Evolutionary conservation across 441 rosid species (phyloP).

Genomic region (Eruca vesicaria): DNA sequence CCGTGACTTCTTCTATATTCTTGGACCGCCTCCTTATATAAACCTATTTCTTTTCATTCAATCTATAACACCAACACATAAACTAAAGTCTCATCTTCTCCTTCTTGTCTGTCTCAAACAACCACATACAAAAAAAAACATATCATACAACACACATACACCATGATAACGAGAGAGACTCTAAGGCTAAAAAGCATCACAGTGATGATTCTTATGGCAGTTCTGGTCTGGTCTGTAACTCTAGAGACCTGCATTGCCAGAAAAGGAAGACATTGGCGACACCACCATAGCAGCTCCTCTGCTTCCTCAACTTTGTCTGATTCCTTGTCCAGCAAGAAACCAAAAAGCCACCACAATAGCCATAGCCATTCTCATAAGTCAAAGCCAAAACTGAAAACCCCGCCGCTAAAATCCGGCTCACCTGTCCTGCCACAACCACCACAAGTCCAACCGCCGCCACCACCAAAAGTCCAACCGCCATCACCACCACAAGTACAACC

Average conservation of each 20-base stretch:
- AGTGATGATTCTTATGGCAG: conserved; percentile 49
- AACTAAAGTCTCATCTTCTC: conserved; percentile 15
- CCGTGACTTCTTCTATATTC: conserved; percentile 26
- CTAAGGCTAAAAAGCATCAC: conserved; percentile 46
- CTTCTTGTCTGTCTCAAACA: not conserved
- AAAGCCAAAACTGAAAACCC: conserved; percentile 43
- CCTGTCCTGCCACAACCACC: conserved; percentile 22
- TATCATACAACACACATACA: not conserved
- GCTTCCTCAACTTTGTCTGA: conserved; percentile 12
- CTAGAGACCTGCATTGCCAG: conserved; percentile 71
- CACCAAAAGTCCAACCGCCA: conserved; percentile 15
- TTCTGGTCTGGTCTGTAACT: conserved; percentile 59
- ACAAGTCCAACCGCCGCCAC: conserved; percentile 26
- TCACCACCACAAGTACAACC: conserved; percentile 7
- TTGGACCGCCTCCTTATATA: conserved; percentile 45
- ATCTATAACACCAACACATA: not conserved
- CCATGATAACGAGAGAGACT: conserved; percentile 36
- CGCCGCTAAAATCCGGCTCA: not conserved
- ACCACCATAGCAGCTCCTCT: conserved; percentile 31
- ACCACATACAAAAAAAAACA: conserved; percentile 3
- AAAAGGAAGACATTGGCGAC: conserved; percentile 80
- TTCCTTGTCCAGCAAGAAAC: conserved; percentile 59
- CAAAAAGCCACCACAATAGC: conserved; percentile 30
- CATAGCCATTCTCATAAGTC: conserved; percentile 40
- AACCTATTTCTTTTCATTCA: conserved; percentile 31